Conservation (phyloP, 805 yeast genomes). For the Wickerhamiella kurtzmanii region DNA sequence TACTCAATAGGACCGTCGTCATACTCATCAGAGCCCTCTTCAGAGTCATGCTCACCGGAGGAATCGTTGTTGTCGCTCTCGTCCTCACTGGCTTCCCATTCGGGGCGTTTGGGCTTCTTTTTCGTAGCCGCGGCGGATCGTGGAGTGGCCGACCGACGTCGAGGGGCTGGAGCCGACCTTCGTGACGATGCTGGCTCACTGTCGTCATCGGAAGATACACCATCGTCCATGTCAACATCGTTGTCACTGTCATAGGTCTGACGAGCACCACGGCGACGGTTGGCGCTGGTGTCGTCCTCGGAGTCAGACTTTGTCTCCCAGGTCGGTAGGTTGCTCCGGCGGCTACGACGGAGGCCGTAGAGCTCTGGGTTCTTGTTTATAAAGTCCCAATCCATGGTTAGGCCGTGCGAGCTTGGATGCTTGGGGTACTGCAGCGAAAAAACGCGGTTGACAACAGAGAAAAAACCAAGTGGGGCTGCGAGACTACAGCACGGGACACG, state of each 20-base stretch:
- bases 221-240: constrained; percentile 12
- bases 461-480: too few relatives aligned
- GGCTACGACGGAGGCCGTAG: constrained; percentile 31
- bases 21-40: constrained; percentile 17
- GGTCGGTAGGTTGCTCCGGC: constrained; percentile 17
- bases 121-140: neutral
- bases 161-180: constrained; percentile 2
- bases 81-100: constrained; percentile 3
- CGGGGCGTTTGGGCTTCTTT: neutral
- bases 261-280: constrained; percentile 3
- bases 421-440: too few relatives aligned
- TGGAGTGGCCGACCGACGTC: neutral
- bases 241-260: neutral
- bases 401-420: too few relatives aligned
- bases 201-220: constrained; percentile 9
- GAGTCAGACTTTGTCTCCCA: constrained; percentile 20
- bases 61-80: constrained; percentile 15
- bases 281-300: constrained; percentile 13
- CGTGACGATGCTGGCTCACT: constrained; percentile 1
- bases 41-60: constrained; percentile 14
- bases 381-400: neutral
- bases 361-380: constrained; percentile 22
- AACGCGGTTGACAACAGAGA: too few relatives aligned
- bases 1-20: constrained; percentile 5
- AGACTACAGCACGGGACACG: too few relatives aligned